A percentile compares a stretch with the other conserved stretches of the same genome.
These are phyloP conservation scores for Fagopyrum homotropicum DNA, from an alignment of 148 eudicot species.

Conservation along the genomic window DNA sequence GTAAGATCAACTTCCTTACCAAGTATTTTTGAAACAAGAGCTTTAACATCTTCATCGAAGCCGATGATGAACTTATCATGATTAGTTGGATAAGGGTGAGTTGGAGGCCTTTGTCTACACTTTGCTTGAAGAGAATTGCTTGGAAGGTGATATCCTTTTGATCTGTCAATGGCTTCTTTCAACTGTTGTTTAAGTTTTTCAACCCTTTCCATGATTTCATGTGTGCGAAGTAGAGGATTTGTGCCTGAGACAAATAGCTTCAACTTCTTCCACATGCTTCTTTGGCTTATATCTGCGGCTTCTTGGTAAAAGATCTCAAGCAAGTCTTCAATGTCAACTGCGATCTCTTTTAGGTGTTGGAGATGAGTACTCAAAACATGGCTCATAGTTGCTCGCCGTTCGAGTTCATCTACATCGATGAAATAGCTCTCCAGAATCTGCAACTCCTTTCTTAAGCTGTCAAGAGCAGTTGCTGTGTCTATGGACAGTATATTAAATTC, in stretches of 20 bases:
- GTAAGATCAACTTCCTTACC: neutral
- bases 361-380: neutral
- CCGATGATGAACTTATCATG: neutral
- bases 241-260: neutral
- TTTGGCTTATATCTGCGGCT: neutral
- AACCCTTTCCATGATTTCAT: neutral
- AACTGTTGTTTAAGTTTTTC: neutral
- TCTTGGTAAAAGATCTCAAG: neutral
- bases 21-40: neutral
- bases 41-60: neutral
- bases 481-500: slow-evolving; percentile 4
- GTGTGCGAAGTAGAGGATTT: neutral
- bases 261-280: neutral
- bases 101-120: neutral
- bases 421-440: slow-evolving; percentile 6
- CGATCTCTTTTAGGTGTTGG: slow-evolving; percentile 5
- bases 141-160: slow-evolving; percentile 1
- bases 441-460: slow-evolving; percentile 1
- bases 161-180: neutral
- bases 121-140: neutral
- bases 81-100: neutral
- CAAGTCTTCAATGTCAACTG: slow-evolving; percentile 7
- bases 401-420: slow-evolving; percentile 4
- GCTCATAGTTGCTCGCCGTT: neutral
- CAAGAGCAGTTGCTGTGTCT: neutral